phyloP scores from a whole-genome alignment of 1,284 basidiomycete species.

The Boletus albobrunnescens region DNA sequence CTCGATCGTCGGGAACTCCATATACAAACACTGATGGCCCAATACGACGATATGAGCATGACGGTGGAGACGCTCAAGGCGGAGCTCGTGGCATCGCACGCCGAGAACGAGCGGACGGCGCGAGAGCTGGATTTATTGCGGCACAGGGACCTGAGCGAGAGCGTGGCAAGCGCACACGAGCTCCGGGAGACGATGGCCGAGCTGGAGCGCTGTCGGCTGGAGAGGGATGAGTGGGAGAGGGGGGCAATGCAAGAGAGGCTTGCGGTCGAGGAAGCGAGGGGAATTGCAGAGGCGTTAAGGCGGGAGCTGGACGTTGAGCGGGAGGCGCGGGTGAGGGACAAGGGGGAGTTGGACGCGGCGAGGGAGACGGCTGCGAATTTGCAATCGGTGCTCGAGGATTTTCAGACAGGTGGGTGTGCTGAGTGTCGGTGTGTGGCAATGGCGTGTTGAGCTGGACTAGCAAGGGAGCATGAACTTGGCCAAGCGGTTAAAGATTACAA shows the following conservation, averaged over 20 bases:
- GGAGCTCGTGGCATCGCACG: constrained; percentile 72
- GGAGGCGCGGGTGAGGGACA: constrained; percentile 50
- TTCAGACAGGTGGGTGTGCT: constrained; percentile 72
- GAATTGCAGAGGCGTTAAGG: constrained; percentile 53
- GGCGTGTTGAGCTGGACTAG: constrained; percentile 16
- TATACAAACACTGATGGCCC: constrained; percentile 68
- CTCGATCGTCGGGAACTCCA: constrained; percentile 85
- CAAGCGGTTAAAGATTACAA: constrained; percentile 83
- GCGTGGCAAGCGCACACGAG: constrained; percentile 71
- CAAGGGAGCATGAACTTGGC: constrained; percentile 71
- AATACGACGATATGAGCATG: constrained; percentile 68
- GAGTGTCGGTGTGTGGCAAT: neutral
- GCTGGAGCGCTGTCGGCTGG: constrained; percentile 78
- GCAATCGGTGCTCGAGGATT: constrained; percentile 91
- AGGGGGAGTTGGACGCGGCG: constrained; percentile 63
- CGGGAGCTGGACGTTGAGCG: constrained; percentile 66
- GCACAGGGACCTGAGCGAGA: constrained; percentile 63
- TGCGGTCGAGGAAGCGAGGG: constrained; percentile 63
- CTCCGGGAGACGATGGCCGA: constrained; percentile 78
- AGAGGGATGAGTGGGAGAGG: constrained; percentile 86
- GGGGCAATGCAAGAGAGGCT: constrained; percentile 73
- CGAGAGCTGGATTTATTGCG: constrained; percentile 68
- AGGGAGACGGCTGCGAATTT: constrained; percentile 78
- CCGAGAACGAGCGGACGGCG: constrained; percentile 67
- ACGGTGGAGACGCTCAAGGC: constrained; percentile 73